Percentiles rank a stretch among this genome's conserved stretches.
Conservation (phyloP, 2,329 filamentous ascomycete genomes). For the Fusarium tricinctum region DNA sequence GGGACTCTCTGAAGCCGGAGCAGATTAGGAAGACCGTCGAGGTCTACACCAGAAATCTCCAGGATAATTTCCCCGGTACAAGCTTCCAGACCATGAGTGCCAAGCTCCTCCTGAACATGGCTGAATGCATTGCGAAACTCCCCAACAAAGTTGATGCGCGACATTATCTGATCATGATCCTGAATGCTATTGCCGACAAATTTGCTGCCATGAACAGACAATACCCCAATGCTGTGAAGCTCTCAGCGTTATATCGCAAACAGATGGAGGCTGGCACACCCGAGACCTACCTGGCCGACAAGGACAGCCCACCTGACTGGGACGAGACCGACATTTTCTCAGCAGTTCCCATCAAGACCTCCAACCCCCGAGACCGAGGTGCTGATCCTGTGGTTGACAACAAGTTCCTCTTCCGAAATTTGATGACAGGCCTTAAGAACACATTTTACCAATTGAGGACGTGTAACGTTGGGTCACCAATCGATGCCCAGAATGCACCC, state of each 20-base stretch:
- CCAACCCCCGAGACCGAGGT: constrained; percentile 88
- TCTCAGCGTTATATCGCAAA: constrained; percentile 82
- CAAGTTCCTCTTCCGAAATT: constrained; percentile 96
- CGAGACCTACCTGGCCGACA: constrained; percentile 88
- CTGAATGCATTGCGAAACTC: constrained; percentile 95
- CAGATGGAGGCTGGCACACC: constrained; percentile 72
- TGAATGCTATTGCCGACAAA: constrained; percentile 98
- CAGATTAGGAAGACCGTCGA: constrained; percentile 97
- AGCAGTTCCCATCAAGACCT: constrained; percentile 95
- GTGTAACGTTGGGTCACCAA: constrained; percentile 81
- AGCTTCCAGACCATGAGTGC: constrained; percentile 99
- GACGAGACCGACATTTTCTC: constrained; percentile 98
- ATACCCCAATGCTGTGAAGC: constrained; percentile 93
- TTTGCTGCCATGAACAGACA: constrained; percentile 98
- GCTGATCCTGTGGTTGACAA: constrained; percentile 95
- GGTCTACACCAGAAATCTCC: constrained; percentile 95
- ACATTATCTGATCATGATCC: constrained; percentile 95
- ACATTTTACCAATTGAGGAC: constrained; percentile 95
- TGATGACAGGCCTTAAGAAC: constrained; percentile 95
- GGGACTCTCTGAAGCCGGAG: constrained; percentile 87
- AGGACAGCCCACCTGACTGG: constrained; percentile 88
- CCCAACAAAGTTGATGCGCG: constrained; percentile 94
- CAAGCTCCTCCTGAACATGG: constrained; percentile 96
- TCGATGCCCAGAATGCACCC: constrained; percentile 84
- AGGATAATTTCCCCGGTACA: constrained; percentile 95